Base-by-base conservation (phyloP, 306 rosid species). In the Inga laurina region DNA sequence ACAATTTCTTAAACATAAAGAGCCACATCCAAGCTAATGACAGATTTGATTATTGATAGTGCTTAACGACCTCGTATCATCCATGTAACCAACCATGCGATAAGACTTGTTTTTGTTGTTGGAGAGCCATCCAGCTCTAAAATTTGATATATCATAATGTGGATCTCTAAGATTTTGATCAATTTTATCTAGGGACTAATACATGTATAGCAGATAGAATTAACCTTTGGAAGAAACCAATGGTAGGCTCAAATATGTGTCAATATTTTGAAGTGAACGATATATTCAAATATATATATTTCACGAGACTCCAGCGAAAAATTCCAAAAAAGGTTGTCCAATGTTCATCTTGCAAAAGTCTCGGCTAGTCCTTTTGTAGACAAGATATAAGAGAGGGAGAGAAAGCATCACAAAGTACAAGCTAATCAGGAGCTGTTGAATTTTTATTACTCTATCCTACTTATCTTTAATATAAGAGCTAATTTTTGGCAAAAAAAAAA, bases 111-210 rank as follows among this genome's bases (percentile, higher is more conserved):
- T 39, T 39, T 39, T 5, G 43, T 39, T 6, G 8, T 39, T 39
- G 3, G 66, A 21, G 19, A 75, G 34, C 5, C 43, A 2, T 19
- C 30, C 49, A 64, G 37, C 56, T 83, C 46, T n/a, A 22, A 24
- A 13, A 21, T 52, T 49, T 39, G 72, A 62, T 27, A 19, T 24
- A 8, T 48, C 14, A 15, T 35, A 64, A 30, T 45, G 21, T 73
- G 82, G 61, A 69, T 34, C 19, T 61, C 4, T 66, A 72, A 24
- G 11, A 21, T 68, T 51, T 79, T 75, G 57, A 32, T 12, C 67
- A 81, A 41, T 35, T 82, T 34, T 44, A 69, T 76, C 74, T 22
- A 84, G 86, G 74, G 80, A 75, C 69, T 57, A 82, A 57, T 67
- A 62, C 75, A 22, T 57, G 59, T 35, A 54, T 78, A 52, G 71